Evolutionary conservation across 169 alveolate genomes (phyloP).

Genomic region (Perkinsus olseni): DNA sequence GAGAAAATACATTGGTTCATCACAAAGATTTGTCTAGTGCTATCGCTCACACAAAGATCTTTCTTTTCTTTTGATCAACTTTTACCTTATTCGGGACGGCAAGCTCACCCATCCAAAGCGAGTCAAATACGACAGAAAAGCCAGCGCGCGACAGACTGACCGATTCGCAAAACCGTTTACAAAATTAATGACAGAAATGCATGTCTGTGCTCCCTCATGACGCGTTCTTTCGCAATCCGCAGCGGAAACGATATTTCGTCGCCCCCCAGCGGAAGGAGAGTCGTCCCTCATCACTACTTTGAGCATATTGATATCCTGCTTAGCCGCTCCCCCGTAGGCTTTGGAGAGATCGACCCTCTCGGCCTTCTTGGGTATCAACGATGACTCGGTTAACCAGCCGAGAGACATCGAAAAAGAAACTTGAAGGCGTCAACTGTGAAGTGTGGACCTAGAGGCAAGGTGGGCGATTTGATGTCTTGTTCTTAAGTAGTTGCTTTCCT

Average conservation of each 20-base stretch:
- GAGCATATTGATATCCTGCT: neutral
- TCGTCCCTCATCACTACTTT: neutral
- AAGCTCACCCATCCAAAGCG: too few species aligned
- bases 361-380: neutral
- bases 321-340: neutral
- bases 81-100: too few species aligned
- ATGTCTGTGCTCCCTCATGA: too few species aligned
- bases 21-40: too few species aligned
- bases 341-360: neutral
- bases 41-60: too few species aligned
- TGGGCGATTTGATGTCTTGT: neutral
- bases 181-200: too few species aligned
- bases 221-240: too few species aligned
- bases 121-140: too few species aligned
- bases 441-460: neutral
- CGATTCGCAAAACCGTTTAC: too few species aligned
- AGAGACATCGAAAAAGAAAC: neutral
- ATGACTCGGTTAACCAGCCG: neutral
- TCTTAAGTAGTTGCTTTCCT: neutral
- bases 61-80: too few species aligned
- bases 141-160: too few species aligned
- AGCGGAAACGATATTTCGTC: neutral
- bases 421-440: neutral
- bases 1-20: too few species aligned
- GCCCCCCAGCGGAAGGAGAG: neutral